Base-by-base conservation (phyloP, 345 rosid genomes). In the Eucalyptus lansdowneana region DNA sequence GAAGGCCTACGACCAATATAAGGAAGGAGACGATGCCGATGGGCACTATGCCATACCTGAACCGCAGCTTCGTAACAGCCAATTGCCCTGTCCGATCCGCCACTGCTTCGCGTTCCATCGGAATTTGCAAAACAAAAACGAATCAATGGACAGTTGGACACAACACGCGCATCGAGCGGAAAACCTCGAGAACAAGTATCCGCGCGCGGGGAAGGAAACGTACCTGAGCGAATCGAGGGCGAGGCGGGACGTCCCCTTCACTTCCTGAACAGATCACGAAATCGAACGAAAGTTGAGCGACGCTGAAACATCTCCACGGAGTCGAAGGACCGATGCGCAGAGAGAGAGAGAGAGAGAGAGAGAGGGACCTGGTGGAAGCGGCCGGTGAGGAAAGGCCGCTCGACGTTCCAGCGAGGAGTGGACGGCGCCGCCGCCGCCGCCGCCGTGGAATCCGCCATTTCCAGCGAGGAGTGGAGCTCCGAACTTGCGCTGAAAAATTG, bases 321-420 rank as follows among this genome's bases (percentile, higher is more conserved):
- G 72, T 31, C 72, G 62, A 31, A 53, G 2, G 58, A 53, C 24
- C 58, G 58, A 53, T 19, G 58, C 45, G 19, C 54, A 76, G 47
- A 44, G 45, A 44, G 45, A 76, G 87, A 81, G 49, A 76, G 87
- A 81, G 54, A 34, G 89, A 60, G 29, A 25, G 72, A 54, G 88
- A 80, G 50, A 25, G 87, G 31, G 83, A 47, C 98, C 97, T 96
- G 97, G 86, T 93, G 97, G 91, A 96, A 95, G 89, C 95, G 99
- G 90, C 99, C 99, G 60, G 97, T 96, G 93, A 97, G 99, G 92
- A 95, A 96, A 14, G 99, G 99, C 31, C 99, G 91, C 62, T 97
- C 99, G 85, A 96, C 91, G 91, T 96, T 97, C 99, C 97, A 97
- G 88, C 95, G 98, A 92, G 99, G 99, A 31, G 97, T 97, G 25